Base-by-base conservation (phyloP, 140 eudicot species). In the Anethum foeniculum region DNA sequence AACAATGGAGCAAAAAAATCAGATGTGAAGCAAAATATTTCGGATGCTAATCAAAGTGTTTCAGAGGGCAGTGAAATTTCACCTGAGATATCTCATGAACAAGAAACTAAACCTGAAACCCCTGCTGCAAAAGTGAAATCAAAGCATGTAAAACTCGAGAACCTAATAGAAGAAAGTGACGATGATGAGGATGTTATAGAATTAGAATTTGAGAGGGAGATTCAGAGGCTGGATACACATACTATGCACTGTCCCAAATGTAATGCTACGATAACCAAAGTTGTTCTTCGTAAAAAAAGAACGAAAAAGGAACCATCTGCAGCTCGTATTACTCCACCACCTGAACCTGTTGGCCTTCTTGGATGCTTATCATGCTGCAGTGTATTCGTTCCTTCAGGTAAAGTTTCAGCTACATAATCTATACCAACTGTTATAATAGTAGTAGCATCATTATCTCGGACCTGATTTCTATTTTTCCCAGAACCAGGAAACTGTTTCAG, bases 291-390 rank as follows among this genome's bases (percentile, higher is more conserved):
- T 3, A 85, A 82, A 67, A 87, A 77, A 85, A 65, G 69, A 77
- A 51, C 83, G 71, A 77, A 2, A 13, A 15, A 16, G 72, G 71
- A 38, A 46, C 67, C 0, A 14, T 30, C 85, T 23, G 68, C 27
- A 39, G 10, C 28, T 16, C 7, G 13, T 19, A 68, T 30, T 34
- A 19, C 78, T 62, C 41, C 58, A 84, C 82, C 7, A 39, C 60
- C 15, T 3, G 80, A 86, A 47, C 83, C 84, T 1, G 34, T 56
- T 4, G 71, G 75, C 79, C 41, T 91, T 32, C 80, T 91, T 4
- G 96, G 93, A 77, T 91, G 96, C 85, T 75, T 84, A 30, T 86
- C 89, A 38, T 91, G 96, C 88, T 86, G 86, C 88, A 86, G 91
- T 54, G 67, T 91, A 78, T 91, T 91, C 86, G 75, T 80, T n/a